Evolutionary conservation across 495 filamentous ascomycete species (phyloP), one percentile per base, ranked within the genome.

Genomic region (Penicillium ochrochloron): DNA sequence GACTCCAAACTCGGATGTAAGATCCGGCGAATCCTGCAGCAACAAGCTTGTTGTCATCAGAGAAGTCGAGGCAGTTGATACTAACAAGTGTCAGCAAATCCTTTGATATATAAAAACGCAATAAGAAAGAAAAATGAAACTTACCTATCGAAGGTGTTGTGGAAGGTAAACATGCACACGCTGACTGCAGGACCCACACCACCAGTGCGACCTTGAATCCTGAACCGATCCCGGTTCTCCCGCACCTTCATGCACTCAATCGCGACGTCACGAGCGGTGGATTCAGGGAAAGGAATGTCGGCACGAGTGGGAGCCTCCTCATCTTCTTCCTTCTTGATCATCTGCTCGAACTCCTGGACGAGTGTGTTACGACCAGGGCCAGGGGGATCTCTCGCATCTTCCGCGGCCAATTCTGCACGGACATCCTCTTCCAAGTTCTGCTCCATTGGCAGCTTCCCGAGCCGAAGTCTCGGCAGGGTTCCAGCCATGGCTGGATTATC

Each of bases 201-300:
- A 42, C 91, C 92, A 42, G 90, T 92, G 23, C 90, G 84, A 44
- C 88, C 86, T 59, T 92, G 88, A 54, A 99, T 92, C 57, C 84
- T 86, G 74, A 96, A 96, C 27, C 93, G 84, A 70, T 97, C 94
- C 15, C 95, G 88, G 68, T 94, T 90, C 72, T 99, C 95, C 61
- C 91, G 91, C n/a, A 97, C 89, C 77, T 93, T 92, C 71, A 93
- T 92, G 63, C 97, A 91, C 69, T 98, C 96, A 82, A 97, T 91
- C 5, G 92, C 88, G 10, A 98, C 90, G 68, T 98, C 96, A 62
- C 93, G 85, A 3, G 91, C 91, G 12, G 89, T 86, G 0, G 94
- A 93, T 9, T 92, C 88, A 19, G 95, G 96, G 37, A 92, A 86
- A 3, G 96, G 94, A 39, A 97, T 84, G 27, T 92, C 89, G 9